Evolutionary conservation across 805 yeast genomes (phyloP).

Genomic region (Metschnikowia anglica): DNA sequence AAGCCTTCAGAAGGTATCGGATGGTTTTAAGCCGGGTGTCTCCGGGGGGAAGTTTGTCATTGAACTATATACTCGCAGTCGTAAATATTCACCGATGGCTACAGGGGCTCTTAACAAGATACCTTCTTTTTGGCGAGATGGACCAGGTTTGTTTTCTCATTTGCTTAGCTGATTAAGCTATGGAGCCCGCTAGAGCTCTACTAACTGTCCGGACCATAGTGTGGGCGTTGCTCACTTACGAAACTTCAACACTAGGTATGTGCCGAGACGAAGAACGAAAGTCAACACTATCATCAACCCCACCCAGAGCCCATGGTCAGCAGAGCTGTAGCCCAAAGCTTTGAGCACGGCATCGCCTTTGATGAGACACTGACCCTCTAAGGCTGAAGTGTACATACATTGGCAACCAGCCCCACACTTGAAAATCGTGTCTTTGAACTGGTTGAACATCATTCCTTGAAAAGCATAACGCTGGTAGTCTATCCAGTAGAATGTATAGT

Average conservation of each 20-base stretch:
- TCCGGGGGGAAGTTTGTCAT: no score
- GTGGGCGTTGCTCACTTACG: constrained; percentile 4
- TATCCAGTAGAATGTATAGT: constrained; percentile 42
- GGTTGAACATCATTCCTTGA: constrained; percentile 46
- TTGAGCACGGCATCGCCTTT: constrained; percentile 34
- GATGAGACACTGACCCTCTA: constrained; percentile 31
- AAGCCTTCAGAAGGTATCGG: no score
- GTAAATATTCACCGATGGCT: no score
- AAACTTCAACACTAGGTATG: constrained; percentile 26
- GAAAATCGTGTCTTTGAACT: constrained; percentile 29
- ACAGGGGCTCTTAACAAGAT: no score
- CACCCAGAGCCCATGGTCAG: constrained; percentile 34
- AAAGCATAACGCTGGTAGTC: constrained; percentile 43
- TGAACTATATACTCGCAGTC: no score
- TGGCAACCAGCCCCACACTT: constrained; percentile 34
- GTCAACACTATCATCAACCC: constrained; percentile 35
- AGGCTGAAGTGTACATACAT: constrained; percentile 33
- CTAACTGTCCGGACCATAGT: not conserved
- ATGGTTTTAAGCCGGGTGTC: no score
- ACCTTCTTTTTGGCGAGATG: no score
- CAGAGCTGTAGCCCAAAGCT: constrained; percentile 29
- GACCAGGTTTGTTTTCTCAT: no score
- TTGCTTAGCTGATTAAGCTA: no score
- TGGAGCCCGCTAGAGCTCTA: not conserved
- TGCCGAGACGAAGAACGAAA: constrained; percentile 27